Evolutionary conservation across 768 basidiomycete species (phyloP).

Genomic region (Suillus sp.): DNA sequence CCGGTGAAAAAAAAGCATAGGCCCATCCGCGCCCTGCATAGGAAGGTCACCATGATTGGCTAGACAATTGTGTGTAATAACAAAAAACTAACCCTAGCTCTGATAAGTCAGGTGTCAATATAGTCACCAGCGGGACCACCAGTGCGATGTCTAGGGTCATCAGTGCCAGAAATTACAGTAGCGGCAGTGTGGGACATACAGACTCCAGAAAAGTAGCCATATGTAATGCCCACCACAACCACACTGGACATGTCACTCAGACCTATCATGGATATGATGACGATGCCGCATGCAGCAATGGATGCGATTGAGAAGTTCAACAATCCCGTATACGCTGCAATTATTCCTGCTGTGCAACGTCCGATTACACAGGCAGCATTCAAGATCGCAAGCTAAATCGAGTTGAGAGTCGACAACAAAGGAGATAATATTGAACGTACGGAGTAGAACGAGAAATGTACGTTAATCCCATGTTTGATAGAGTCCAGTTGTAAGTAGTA

Average conservation of each 20-base stretch:
- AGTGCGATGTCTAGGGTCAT: conserved; percentile 36
- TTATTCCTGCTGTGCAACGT: conserved; percentile 44
- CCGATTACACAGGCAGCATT: conserved; percentile 53
- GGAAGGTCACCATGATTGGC: neutral
- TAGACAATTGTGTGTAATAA: too few relatives aligned
- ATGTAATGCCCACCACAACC: conserved; percentile 45
- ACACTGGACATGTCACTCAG: conserved; percentile 40
- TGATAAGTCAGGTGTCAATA: conserved; percentile 43
- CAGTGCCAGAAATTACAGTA: neutral
- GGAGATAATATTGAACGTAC: conserved; percentile 30
- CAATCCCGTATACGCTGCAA: conserved; percentile 44
- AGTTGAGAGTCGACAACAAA: neutral
- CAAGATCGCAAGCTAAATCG: conserved; percentile 48
- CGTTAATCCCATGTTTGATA: conserved; percentile 47
- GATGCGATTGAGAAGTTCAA: conserved; percentile 45
- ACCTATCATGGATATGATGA: conserved; percentile 49
- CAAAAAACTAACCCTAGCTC: conserved; percentile 48
- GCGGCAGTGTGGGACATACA: conserved; percentile 27
- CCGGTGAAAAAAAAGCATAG: conserved; percentile 50
- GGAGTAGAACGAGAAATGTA: conserved; percentile 54
- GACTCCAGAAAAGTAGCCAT: conserved; percentile 51
- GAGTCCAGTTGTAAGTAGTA: conserved; percentile 63
- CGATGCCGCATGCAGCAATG: conserved; percentile 33
- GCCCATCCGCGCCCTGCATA: conserved; percentile 41
- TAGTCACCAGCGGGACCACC: conserved; percentile 47